Percentiles rank a stretch among this genome's conserved stretches.
Conservation (phyloP, 2,329 filamentous ascomycete genomes). For the Leptographium galeiforme region DNA sequence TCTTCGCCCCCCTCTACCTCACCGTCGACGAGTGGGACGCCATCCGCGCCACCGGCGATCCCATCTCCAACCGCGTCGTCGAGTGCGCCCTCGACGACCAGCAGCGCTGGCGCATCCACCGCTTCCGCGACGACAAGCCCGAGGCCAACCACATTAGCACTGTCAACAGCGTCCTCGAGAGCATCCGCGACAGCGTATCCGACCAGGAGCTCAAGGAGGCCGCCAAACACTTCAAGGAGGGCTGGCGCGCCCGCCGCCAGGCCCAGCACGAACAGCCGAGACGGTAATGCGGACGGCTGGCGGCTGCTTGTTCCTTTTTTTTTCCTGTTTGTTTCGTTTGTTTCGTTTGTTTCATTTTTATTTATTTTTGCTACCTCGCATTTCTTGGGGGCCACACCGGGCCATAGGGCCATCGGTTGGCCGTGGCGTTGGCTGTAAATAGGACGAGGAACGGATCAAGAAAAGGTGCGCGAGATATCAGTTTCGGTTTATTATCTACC, state of each 20-base stretch:
- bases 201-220: constrained; percentile 65
- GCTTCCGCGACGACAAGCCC: constrained; percentile 84
- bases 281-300: neutral
- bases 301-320: too few relatives aligned
- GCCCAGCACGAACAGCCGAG: constrained; percentile 14
- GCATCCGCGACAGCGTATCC: constrained; percentile 74
- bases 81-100: constrained; percentile 74
- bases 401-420: too few relatives aligned
- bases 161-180: constrained; percentile 75
- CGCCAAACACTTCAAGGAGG: constrained; percentile 58
- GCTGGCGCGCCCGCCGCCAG: constrained; percentile 57
- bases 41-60: constrained; percentile 59
- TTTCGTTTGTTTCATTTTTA: too few relatives aligned
- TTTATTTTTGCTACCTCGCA: too few relatives aligned
- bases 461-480: neutral
- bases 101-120: constrained; percentile 70
- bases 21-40: constrained; percentile 70
- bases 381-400: too few relatives aligned
- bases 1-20: constrained; percentile 55
- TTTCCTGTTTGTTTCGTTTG: too few relatives aligned
- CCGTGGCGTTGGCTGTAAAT: too few relatives aligned
- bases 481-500: neutral
- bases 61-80: constrained; percentile 75
- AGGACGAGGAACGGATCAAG: neutral
- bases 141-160: constrained; percentile 82